Evolutionary conservation across 352 stramenopile species (phyloP).

Genomic region (Phytophthora sansomeana): DNA sequence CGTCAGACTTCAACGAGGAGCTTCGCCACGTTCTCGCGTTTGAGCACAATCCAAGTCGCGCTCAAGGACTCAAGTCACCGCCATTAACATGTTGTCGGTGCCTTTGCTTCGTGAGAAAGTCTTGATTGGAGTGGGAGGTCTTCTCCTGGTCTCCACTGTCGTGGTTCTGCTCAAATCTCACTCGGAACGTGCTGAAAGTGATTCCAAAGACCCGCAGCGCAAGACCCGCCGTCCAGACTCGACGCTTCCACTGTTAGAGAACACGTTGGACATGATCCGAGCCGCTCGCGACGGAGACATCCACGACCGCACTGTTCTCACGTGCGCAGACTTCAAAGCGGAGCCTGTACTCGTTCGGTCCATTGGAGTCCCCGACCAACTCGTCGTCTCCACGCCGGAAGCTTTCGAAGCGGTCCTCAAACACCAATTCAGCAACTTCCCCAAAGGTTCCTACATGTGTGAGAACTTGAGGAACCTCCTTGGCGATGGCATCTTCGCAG

Average conservation of each 20-base stretch:
- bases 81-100: neutral
- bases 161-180: neutral
- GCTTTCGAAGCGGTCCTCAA: constrained; percentile 55
- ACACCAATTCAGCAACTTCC: constrained; percentile 69
- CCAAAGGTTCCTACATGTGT: constrained; percentile 54
- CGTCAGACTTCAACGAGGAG: too few relatives aligned
- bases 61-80: neutral
- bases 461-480: constrained; percentile 53
- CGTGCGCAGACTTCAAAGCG: constrained; percentile 27
- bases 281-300: constrained; percentile 29
- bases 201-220: neutral
- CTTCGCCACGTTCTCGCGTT: too few relatives aligned
- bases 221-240: constrained; percentile 21
- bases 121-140: neutral
- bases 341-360: constrained; percentile 33
- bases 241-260: constrained; percentile 48
- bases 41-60: neutral
- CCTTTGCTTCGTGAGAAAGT: neutral
- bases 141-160: neutral
- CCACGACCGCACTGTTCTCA: constrained; percentile 36
- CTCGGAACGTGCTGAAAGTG: neutral
- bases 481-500: constrained; percentile 69
- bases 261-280: constrained; percentile 40
- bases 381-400: constrained; percentile 37
- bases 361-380: constrained; percentile 33